Evolutionary conservation across 345 rosid genomes (phyloP), one percentile per base, ranked within the genome.

Genomic region (Raphanus sativus): DNA sequence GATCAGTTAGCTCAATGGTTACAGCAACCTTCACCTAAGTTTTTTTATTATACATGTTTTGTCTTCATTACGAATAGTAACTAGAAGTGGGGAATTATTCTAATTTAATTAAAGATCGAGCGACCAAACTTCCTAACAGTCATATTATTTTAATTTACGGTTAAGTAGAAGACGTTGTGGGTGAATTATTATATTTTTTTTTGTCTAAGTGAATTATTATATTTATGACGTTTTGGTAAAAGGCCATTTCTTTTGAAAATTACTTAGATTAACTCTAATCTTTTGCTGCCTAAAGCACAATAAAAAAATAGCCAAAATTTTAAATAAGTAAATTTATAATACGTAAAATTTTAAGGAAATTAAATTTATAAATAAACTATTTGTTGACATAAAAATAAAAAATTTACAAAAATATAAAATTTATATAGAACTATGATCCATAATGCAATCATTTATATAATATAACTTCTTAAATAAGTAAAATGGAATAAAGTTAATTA

Each of bases 21-120:
- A 76, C 79, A 69, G 33, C 79, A 65, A 75, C 69, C 79, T 59
- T 75, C 79, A 76, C 79, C 69, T 48, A 45, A 60, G 62, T 68
- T 61, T 32, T 67, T 13, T 29, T 62, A 40, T 42, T 42, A 30
- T 21, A 42, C 34, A 42, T 32, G 8, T 67, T 75, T 75, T 67
- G 3, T 40, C 48, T 75, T 34, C 5, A 38, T 56, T 38, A 56
- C 29, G 8, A 65, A 25, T 56, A 26, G 45, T 74, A 55, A 65
- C 55, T 71, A 11, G 16, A 10, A n/a, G 65, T 65, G 65, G 6
- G 33, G 0, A 25, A 6, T 25, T 74, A 25, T 54, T 25, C 2
- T 71, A 60, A 26, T 58, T 7, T 56, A 38, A 52, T 11, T 69
- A 36, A 34, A 13, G 15, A 65, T 65, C 30, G 9, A 63, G 17